Conservation (phyloP, 768 basidiomycete genomes). For the Tricholoma flavovirens region DNA sequence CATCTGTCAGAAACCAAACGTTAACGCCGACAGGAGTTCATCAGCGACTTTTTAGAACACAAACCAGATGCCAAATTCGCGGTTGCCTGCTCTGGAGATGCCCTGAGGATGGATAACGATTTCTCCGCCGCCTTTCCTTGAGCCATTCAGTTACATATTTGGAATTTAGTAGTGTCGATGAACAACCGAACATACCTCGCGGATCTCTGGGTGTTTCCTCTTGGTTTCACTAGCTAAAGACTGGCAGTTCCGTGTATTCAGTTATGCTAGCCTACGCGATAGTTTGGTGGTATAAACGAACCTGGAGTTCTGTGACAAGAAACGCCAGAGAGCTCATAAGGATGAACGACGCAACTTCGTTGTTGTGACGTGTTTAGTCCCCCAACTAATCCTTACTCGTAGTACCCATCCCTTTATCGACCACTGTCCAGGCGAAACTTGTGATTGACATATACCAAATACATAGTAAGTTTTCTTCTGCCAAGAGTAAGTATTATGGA, state of each 20-base stretch:
- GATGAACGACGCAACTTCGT: not conserved
- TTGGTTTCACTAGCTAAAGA: constrained; percentile 85
- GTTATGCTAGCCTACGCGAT: not conserved
- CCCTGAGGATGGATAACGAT: constrained; percentile 70
- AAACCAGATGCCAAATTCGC: constrained; percentile 67
- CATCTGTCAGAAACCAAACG: constrained; percentile 40
- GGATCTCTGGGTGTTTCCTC: constrained; percentile 87
- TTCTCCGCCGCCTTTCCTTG: constrained; percentile 73
- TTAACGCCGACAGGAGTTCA: not conserved
- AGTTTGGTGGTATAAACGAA: constrained; percentile 4
- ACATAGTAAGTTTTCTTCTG: too few species aligned
- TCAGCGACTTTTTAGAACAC: constrained; percentile 17
- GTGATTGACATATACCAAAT: too few species aligned
- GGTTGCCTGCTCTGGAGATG: constrained; percentile 79
- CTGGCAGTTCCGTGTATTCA: constrained; percentile 28
- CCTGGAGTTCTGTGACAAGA: constrained; percentile 11
- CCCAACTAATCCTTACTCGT: too few species aligned
- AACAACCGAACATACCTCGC: constrained; percentile 57
- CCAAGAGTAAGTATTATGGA: too few species aligned
- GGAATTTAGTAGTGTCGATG: not conserved
- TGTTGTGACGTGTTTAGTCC: constrained; percentile 1
- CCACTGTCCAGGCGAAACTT: too few species aligned
- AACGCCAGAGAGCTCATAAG: constrained; percentile 19
- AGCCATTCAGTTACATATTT: constrained; percentile 13
- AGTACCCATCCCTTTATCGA: too few species aligned